Base-by-base conservation (phyloP, 2,329 filamentous ascomycete genomes). In the Delphinella strobiligena region DNA sequence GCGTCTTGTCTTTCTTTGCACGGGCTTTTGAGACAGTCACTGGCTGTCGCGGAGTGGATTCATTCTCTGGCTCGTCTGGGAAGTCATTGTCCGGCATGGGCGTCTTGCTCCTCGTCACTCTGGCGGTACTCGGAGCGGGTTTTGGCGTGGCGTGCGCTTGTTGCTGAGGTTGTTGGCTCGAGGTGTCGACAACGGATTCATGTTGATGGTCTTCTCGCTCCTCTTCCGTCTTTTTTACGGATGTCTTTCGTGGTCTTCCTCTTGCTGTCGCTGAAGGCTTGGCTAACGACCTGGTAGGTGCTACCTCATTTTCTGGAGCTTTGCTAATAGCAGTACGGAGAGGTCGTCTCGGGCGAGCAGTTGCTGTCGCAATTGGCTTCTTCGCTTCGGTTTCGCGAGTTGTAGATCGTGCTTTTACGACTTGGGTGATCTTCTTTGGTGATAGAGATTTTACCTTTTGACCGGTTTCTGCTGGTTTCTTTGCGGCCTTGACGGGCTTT, bases 381-480 rank as follows among this genome's bases (percentile, higher is more conserved):
- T 45, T 8, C 19, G 36, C n/a, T 33, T 31, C 19, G 4, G 17
- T 16, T 7, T 31, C 11, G 9, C 16, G 19, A 12, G 31, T 19
- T n/a, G 17, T 16, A 10, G 47, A 41, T 4, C 42, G 41, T 24
- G 43, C 42, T 36, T 45, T 52, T 5, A 51, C 46, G 11, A 59
- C 49, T 42, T 59, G 56, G 5, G 55, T 56, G 44, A 55, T 53
- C 49, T 60, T 60, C 48, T 58, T 59, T 4, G 57, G 54, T 19
- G 55, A 59, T 12, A 60, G 47, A 14, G 56, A 52, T 30, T 42
- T 19, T 15, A 47, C 44, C 36, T 42, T 37, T 5, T 16, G 15
- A 10, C 15, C 29, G 14, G 27, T 15, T 19, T 19, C 24, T 31
- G 35, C 30, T 43, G 38, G 36, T 31, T 32, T 11, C 19, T 32